phyloP scores from a whole-genome alignment of 768 basidiomycete genomes.

The Gyrodon lividus region DNA sequence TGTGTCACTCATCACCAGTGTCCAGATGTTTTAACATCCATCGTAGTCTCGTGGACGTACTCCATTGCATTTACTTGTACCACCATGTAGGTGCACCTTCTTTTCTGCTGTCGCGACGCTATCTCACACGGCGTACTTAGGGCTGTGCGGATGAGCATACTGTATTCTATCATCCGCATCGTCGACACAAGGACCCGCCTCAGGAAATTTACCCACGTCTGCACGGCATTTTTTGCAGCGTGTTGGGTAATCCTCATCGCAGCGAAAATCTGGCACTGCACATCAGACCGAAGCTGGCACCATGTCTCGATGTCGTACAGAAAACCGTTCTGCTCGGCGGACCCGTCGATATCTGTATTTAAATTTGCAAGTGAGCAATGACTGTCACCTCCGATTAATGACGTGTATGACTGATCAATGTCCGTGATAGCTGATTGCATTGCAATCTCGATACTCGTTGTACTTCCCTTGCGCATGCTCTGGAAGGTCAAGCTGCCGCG shows the following conservation, averaged over 20 bases:
- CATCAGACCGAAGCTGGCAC: not conserved
- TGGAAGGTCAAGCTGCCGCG: slow-evolving; percentile 21
- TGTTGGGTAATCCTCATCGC: slow-evolving; percentile 2
- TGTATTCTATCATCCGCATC: slow-evolving; percentile 14
- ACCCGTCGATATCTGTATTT: not conserved
- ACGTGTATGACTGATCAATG: not conserved
- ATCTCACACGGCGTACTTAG: not conserved
- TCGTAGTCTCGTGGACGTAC: not conserved
- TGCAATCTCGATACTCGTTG: slow-evolving; percentile 14
- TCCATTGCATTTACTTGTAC: slow-evolving; percentile 2
- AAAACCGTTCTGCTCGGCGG: not conserved
- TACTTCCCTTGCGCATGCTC: slow-evolving; percentile 18
- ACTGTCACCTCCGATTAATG: not conserved
- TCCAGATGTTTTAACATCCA: not conserved
- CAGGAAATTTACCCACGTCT: not conserved
- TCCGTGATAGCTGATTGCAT: slow-evolving; percentile 15
- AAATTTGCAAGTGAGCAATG: slow-evolving; percentile 1
- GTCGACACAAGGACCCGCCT: not conserved
- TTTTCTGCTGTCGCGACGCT: not conserved
- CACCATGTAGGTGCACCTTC: not conserved
- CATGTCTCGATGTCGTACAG: not conserved
- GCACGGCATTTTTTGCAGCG: not conserved
- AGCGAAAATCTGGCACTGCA: slow-evolving; percentile 1
- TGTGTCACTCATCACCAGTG: not conserved
- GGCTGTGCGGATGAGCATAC: slow-evolving; percentile 6